Conservation (phyloP, 2,329 filamentous ascomycete species). For the Phymatotrichopsis omnivora region DNA sequence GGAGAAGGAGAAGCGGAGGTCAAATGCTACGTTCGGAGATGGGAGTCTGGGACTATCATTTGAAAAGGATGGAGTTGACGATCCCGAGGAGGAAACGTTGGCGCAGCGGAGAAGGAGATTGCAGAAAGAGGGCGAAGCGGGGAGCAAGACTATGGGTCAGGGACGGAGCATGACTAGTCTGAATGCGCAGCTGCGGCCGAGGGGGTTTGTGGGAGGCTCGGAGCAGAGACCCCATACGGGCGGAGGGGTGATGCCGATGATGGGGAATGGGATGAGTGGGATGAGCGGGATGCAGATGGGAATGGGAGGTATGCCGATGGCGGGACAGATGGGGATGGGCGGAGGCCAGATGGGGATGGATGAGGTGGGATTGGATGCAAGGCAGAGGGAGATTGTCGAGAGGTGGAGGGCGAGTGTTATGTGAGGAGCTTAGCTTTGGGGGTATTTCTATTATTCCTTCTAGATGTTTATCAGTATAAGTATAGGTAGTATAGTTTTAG, state of each 20-base stretch:
- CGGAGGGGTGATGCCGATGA: constrained; percentile 14
- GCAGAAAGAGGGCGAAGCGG: constrained; percentile 37
- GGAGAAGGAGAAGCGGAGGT: constrained; percentile 38
- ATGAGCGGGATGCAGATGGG: constrained; percentile 19
- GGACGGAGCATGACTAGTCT: constrained; percentile 24
- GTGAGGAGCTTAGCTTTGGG: constrained; percentile 20
- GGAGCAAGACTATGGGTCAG: constrained; percentile 13
- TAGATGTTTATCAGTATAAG: no score
- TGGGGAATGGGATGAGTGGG: constrained; percentile 3
- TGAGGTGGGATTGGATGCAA: constrained; percentile 19
- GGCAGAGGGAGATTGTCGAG: constrained; percentile 28
- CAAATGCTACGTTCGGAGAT: constrained; percentile 42
- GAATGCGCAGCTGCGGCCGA: constrained; percentile 9
- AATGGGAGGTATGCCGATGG: neutral
- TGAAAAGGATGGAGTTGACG: constrained; percentile 33
- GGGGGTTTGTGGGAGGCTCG: constrained; percentile 4
- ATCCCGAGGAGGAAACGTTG: constrained; percentile 59
- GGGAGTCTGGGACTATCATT: constrained; percentile 29
- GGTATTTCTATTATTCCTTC: no score
- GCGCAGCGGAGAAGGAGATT: constrained; percentile 66
- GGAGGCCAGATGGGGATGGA: no score
- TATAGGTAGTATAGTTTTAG: no score
- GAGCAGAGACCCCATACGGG: constrained; percentile 6
- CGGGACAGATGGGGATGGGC: neutral
- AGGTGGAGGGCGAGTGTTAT: constrained; percentile 29